phyloP scores from a whole-genome alignment of 2,329 filamentous ascomycete genomes.

The Neophaeococcomyces mojaviensis region DNA sequence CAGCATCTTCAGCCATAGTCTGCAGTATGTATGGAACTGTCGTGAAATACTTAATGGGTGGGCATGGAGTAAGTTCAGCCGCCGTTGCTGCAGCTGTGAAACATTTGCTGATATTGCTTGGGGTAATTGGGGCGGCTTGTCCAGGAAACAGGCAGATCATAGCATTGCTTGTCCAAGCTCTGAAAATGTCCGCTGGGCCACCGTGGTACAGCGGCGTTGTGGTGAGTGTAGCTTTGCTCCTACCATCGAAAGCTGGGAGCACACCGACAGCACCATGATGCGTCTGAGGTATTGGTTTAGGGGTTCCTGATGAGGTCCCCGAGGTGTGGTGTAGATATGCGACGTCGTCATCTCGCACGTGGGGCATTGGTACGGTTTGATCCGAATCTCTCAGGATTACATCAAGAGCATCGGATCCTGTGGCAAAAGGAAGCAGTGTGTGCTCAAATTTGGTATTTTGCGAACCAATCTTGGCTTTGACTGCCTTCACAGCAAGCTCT shows the following conservation, averaged over 20 bases:
- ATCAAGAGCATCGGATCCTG: slow-evolving; percentile 8
- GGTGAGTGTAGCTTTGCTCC: slow-evolving; percentile 48
- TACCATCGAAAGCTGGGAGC: slow-evolving; percentile 41
- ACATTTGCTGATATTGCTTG: slow-evolving; percentile 44
- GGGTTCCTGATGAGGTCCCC: slow-evolving; percentile 56
- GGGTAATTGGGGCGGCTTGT: slow-evolving; percentile 49
- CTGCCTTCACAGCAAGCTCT: slow-evolving; percentile 10
- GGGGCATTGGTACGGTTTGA: not conserved
- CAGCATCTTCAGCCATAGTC: slow-evolving; percentile 40
- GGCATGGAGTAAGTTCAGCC: slow-evolving; percentile 13
- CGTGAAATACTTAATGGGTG: slow-evolving; percentile 50
- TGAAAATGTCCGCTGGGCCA: slow-evolving; percentile 55
- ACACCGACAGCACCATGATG: slow-evolving; percentile 50
- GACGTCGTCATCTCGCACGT: slow-evolving; percentile 30
- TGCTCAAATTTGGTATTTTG: not conserved
- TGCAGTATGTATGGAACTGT: slow-evolving; percentile 55
- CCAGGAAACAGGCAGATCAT: slow-evolving; percentile 58
- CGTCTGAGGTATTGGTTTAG: slow-evolving; percentile 55
- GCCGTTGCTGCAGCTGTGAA: slow-evolving; percentile 29
- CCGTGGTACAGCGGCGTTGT: slow-evolving; percentile 61
- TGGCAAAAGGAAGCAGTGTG: slow-evolving; percentile 4
- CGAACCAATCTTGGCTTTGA: not conserved
- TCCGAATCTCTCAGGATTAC: not conserved
- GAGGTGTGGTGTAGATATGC: slow-evolving; percentile 59
- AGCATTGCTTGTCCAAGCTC: slow-evolving; percentile 54